Evolutionary conservation across 805 yeast genomes (phyloP).

Genomic region (Zygosaccharomyces bisporus): DNA sequence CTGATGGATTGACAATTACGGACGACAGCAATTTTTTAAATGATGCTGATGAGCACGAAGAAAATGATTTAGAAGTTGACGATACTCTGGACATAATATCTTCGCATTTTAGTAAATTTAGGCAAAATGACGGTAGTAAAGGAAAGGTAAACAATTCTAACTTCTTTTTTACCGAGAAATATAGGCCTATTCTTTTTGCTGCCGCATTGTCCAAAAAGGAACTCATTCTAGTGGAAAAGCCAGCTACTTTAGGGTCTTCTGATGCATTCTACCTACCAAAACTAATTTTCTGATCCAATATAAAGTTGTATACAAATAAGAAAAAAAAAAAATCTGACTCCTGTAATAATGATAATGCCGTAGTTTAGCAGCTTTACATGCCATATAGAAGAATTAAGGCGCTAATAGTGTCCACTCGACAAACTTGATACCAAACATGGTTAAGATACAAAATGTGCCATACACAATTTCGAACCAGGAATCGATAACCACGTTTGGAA

Average conservation of each 20-base stretch:
- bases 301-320: constrained; percentile 2
- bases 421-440: constrained; percentile 29
- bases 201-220: constrained; percentile 52
- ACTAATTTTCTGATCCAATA: constrained; percentile 40
- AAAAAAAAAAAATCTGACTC: neutral
- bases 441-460: constrained; percentile 32
- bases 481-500: constrained; percentile 34
- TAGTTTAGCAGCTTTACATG: no score
- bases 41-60: constrained; percentile 34
- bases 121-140: constrained; percentile 24
- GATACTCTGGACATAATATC: constrained; percentile 15
- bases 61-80: constrained; percentile 26
- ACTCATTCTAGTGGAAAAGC: constrained; percentile 73
- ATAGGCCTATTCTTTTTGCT: constrained; percentile 65
- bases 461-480: constrained; percentile 42
- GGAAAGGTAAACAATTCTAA: constrained; percentile 39
- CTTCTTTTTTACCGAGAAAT: constrained; percentile 74
- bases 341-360: neutral
- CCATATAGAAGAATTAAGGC: neutral
- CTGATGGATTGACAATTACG: constrained; percentile 43
- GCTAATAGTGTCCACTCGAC: constrained; percentile 24
- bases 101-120: constrained; percentile 13
- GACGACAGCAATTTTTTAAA: constrained; percentile 39
- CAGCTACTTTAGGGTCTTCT: constrained; percentile 49
- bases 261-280: constrained; percentile 66